Percentiles rank a stretch among this genome's conserved stretches.
Evolutionary conservation across 352 stramenopile genomes (phyloP).

Genomic region (Phytophthora meadii): DNA sequence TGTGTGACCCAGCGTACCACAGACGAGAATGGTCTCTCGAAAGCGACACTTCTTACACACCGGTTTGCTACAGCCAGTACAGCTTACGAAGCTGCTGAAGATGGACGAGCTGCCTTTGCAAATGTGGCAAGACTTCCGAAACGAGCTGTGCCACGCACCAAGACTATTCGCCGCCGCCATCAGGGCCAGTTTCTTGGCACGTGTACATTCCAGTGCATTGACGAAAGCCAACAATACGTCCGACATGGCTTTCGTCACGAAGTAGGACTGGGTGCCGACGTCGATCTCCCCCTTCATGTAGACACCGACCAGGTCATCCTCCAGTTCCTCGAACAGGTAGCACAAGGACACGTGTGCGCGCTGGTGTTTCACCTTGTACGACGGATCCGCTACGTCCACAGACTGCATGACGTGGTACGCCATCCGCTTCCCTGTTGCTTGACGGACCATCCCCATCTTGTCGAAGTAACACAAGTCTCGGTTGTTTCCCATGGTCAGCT

Average conservation of each 20-base stretch:
- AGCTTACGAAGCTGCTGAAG: slow-evolving; percentile 21
- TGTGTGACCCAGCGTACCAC: slow-evolving; percentile 4
- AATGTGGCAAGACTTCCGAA: slow-evolving; percentile 17
- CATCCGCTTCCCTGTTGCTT: slow-evolving; percentile 35
- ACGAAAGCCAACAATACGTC: slow-evolving; percentile 17
- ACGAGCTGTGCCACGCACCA: slow-evolving; percentile 4
- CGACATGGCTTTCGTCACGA: slow-evolving; percentile 8
- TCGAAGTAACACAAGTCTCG: slow-evolving; percentile 49
- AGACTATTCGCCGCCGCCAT: slow-evolving; percentile 6
- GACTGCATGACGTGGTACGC: slow-evolving; percentile 46
- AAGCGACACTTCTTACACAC: slow-evolving; percentile 31
- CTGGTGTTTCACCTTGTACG: slow-evolving; percentile 12
- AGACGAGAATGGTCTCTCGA: slow-evolving; percentile 19
- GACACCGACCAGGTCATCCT: slow-evolving; percentile 25
- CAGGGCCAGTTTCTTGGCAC: slow-evolving; percentile 25
- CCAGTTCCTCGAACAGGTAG: slow-evolving; percentile 39
- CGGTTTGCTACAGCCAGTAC: slow-evolving; percentile 23
- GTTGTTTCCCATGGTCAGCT: slow-evolving; percentile 31
- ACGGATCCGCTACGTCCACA: slow-evolving; percentile 18
- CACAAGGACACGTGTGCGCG: slow-evolving; percentile 22
- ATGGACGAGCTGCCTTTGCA: slow-evolving; percentile 25
- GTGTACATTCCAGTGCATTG: slow-evolving; percentile 18
- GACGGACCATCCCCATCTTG: slow-evolving; percentile 35
- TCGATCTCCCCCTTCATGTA: slow-evolving; percentile 27
- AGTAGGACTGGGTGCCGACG: slow-evolving; percentile 6